A percentile compares a stretch with the other conserved stretches of the same genome.
Conservation (phyloP, 345 rosid genomes). For the Melaleuca quinquenervia region DNA sequence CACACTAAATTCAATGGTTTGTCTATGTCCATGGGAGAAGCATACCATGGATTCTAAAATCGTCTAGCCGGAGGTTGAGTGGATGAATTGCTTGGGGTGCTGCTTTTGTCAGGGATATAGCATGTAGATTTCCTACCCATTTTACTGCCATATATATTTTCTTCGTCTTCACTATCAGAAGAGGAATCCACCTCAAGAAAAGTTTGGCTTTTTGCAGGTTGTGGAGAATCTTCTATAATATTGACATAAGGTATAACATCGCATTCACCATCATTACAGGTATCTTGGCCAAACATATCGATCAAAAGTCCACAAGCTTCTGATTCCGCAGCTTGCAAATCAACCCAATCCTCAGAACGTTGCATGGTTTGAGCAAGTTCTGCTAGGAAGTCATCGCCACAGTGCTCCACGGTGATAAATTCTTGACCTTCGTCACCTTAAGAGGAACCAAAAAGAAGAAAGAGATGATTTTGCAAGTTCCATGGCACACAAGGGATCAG, state of each 20-base stretch:
- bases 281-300: constrained; percentile 34
- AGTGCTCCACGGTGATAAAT: constrained; percentile 68
- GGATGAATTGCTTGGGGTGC: background rate
- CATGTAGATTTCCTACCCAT: constrained; percentile 1
- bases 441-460: background rate
- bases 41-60: background rate
- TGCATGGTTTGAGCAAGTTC: constrained; percentile 67
- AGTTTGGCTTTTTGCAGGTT: constrained; percentile 14
- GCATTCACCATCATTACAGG: background rate
- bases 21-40: too few relatives aligned
- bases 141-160: background rate
- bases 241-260: constrained; percentile 13
- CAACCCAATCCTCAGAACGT: constrained; percentile 88
- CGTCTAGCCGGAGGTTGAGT: constrained; percentile 7
- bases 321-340: constrained; percentile 50
- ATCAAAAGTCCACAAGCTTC: constrained; percentile 71
- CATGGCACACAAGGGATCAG: background rate
- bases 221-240: constrained; percentile 43
- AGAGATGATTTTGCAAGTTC: constrained; percentile 1
- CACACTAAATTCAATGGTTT: too few relatives aligned
- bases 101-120: background rate
- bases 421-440: constrained; percentile 82
- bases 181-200: constrained; percentile 56
- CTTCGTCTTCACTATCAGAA: constrained; percentile 32
- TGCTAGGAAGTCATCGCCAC: constrained; percentile 81